A percentile compares a stretch with the other conserved stretches of the same genome.
These are phyloP conservation scores for Paraphoma chrysanthemicola DNA, from an alignment of 2,329 filamentous ascomycete species.

Conservation along the genomic window DNA sequence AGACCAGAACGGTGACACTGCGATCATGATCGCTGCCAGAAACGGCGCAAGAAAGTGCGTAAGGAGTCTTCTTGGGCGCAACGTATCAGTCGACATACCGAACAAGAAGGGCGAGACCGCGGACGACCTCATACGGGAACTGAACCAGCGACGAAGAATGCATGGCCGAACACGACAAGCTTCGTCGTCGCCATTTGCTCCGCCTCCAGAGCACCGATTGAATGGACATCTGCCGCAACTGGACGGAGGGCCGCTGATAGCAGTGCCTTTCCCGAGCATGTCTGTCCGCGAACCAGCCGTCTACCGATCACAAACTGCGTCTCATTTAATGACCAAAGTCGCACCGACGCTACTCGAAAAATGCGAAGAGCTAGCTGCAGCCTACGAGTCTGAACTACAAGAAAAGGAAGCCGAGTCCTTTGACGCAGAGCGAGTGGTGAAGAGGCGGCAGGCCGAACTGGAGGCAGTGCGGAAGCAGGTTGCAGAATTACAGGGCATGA, in stretches of 20 bases:
- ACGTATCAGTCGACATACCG: constrained; percentile 80
- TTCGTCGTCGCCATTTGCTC: constrained; percentile 71
- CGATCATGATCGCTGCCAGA: constrained; percentile 83
- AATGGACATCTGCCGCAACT: constrained; percentile 35
- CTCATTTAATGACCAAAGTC: constrained; percentile 69
- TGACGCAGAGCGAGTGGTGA: constrained; percentile 56
- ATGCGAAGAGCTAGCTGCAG: constrained; percentile 50
- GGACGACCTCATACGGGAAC: constrained; percentile 78
- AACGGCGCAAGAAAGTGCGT: constrained; percentile 83
- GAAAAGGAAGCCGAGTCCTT: constrained; percentile 68
- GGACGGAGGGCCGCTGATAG: constrained; percentile 32
- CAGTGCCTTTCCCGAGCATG: constrained; percentile 32
- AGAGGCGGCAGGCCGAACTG: constrained; percentile 72
- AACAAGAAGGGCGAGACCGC: constrained; percentile 85
- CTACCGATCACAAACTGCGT: constrained; percentile 55
- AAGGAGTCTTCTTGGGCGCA: constrained; percentile 73
- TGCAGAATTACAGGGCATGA: constrained; percentile 55
- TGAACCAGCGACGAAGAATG: constrained; percentile 73
- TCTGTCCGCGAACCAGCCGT: constrained; percentile 31
- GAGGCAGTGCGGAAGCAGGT: constrained; percentile 66
- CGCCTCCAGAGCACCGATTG: constrained; percentile 42
- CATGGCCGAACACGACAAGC: constrained; percentile 66
- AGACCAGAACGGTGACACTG: constrained; percentile 89
- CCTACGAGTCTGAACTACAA: constrained; percentile 76
- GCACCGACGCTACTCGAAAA: constrained; percentile 61